Conservation (phyloP, 176 grass and related monocot species). For the Cenchrus americanus region DNA sequence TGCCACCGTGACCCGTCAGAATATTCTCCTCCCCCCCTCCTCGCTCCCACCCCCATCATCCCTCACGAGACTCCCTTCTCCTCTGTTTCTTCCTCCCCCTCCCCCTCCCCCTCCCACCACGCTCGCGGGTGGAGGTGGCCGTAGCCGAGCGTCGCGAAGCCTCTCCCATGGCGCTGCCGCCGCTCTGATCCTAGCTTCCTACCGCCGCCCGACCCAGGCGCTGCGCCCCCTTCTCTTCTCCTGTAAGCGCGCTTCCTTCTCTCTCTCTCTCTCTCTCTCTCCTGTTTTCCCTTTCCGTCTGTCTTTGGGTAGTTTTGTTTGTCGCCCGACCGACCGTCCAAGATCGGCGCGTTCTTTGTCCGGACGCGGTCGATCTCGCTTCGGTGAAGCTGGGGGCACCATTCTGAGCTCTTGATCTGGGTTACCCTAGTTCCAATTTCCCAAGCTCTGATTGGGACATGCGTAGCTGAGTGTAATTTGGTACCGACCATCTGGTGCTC, state of each 20-base stretch:
- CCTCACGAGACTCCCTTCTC: background rate
- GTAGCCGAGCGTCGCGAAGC: background rate
- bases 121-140: background rate
- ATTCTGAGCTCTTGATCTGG: background rate
- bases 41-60: background rate
- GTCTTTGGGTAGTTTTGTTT: background rate
- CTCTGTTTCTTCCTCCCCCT: background rate
- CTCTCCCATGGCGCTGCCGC: constrained; percentile 36
- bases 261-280: background rate
- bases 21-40: constrained; percentile 46
- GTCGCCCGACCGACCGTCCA: background rate
- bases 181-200: constrained; percentile 4
- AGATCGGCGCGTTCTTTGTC: constrained; percentile 18
- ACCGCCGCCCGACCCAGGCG: background rate
- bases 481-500: background rate
- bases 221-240: background rate
- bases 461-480: constrained; percentile 6
- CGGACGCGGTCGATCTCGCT: constrained; percentile 14
- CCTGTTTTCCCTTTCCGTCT: background rate
- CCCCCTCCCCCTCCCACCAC: background rate
- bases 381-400: background rate
- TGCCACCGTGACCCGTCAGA: background rate
- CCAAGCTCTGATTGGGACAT: background rate
- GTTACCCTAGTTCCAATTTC: background rate
- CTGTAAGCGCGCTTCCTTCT: constrained; percentile 7